Evolutionary conservation across 1,284 basidiomycete species (phyloP).

Genomic region (Ceratobasidium sp.): DNA sequence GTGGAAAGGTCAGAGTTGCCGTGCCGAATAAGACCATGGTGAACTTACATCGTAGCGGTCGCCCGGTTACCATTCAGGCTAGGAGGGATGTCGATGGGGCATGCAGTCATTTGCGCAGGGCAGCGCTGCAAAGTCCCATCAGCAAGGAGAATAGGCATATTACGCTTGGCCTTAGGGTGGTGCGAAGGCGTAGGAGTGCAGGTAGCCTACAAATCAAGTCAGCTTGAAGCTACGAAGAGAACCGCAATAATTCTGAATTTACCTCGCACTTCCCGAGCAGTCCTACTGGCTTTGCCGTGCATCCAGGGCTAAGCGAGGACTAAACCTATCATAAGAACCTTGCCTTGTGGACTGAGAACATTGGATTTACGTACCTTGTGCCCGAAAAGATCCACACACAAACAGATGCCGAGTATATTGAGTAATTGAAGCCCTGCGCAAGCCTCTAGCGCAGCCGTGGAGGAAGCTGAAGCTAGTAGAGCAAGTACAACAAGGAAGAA

Average conservation of each 20-base stretch:
- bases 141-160: conserved; percentile 8
- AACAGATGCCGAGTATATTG: too few relatives aligned
- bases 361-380: too few relatives aligned
- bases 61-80: conserved; percentile 20
- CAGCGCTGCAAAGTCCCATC: conserved; percentile 19
- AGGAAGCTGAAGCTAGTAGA: conserved; percentile 11
- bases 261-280: too few relatives aligned
- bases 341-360: too few relatives aligned
- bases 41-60: conserved; percentile 22
- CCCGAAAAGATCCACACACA: too few relatives aligned
- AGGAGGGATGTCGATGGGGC: conserved; percentile 16
- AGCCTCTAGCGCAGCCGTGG: not conserved
- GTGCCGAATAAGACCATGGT: not conserved
- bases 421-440: too few relatives aligned
- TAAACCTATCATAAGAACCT: too few relatives aligned
- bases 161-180: conserved; percentile 11
- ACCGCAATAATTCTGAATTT: too few relatives aligned
- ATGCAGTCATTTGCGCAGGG: conserved; percentile 25
- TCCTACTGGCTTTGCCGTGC: too few relatives aligned
- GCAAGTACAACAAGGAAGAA: conserved; percentile 15
- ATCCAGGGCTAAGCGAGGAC: too few relatives aligned
- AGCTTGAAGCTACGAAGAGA: too few relatives aligned
- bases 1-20: not conserved
- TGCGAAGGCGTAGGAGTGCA: conserved; percentile 28
- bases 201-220: not conserved